Conservation (phyloP, 2,329 filamentous ascomycete genomes). For the Sclerotinia spermophila region DNA sequence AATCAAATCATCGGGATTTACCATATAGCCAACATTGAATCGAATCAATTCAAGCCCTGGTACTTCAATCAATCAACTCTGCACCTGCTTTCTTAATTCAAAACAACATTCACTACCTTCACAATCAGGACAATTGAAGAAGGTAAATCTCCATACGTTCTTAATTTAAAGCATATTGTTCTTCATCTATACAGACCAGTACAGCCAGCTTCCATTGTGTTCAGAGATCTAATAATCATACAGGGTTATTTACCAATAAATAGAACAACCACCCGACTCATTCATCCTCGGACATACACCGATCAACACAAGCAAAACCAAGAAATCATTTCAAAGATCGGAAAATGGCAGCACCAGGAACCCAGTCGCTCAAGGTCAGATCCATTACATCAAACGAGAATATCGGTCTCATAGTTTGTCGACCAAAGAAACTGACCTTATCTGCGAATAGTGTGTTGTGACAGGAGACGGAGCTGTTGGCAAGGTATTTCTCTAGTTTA, state of each 20-base stretch:
- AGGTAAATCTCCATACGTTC: background rate
- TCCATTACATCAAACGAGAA: background rate
- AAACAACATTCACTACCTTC: background rate
- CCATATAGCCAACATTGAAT: background rate
- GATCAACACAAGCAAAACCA: background rate
- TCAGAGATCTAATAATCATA: background rate
- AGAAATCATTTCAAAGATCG: background rate
- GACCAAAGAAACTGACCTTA: constrained; percentile 7
- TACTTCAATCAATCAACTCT: background rate
- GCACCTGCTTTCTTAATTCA: background rate
- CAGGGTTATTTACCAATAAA: background rate
- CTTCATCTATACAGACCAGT: background rate
- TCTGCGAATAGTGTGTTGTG: constrained; percentile 74
- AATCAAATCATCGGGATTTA: background rate
- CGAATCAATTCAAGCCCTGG: background rate
- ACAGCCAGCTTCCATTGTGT: background rate
- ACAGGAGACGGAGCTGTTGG: constrained; percentile 99
- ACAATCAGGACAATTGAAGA: background rate
- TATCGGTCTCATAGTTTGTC: background rate
- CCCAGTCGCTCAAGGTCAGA: constrained; percentile 20
- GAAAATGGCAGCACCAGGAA: constrained; percentile 16
- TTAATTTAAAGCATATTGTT: background rate
- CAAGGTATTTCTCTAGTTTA: constrained; percentile 62
- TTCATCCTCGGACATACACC: background rate
- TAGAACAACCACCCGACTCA: background rate